Conservation (phyloP, 768 basidiomycete species). For the Leccinum subgranulosum region DNA sequence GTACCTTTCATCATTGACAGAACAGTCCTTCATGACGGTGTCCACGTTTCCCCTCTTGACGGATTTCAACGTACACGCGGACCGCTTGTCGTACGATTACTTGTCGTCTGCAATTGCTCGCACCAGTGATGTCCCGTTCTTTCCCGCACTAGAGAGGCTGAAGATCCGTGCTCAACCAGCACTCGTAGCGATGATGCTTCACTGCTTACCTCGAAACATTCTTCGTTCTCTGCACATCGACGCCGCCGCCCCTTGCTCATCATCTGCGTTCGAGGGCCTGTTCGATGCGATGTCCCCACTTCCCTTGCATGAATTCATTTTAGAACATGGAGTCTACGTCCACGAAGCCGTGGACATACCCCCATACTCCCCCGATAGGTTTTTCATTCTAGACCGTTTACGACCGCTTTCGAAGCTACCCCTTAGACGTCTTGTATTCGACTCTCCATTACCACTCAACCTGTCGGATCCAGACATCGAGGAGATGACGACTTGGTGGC, state of each 20-base stretch:
- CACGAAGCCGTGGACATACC: constrained; percentile 34
- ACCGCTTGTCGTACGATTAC: constrained; percentile 32
- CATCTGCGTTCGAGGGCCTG: constrained; percentile 34
- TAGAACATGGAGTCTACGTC: constrained; percentile 35
- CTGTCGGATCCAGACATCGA: constrained; percentile 39
- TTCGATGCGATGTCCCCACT: constrained; percentile 32
- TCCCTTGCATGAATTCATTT: constrained; percentile 35
- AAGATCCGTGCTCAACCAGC: constrained; percentile 38
- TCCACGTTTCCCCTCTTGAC: constrained; percentile 36
- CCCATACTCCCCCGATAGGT: constrained; percentile 7
- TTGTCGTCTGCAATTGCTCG: constrained; percentile 6
- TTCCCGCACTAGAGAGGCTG: constrained; percentile 38
- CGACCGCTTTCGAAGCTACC: constrained; percentile 34
- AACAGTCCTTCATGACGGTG: constrained; percentile 35
- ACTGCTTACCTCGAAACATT: constrained; percentile 29
- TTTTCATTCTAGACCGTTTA: constrained; percentile 31
- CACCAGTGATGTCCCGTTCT: constrained; percentile 14
- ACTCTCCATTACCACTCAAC: constrained; percentile 38
- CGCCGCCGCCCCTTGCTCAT: constrained; percentile 25
- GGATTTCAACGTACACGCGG: constrained; percentile 44
- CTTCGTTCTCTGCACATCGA: constrained; percentile 41
- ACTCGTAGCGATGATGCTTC: constrained; percentile 35
- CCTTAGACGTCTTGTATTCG: constrained; percentile 37
- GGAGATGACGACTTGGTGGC: constrained; percentile 44
- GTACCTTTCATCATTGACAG: constrained; percentile 39